These are phyloP conservation scores for Thalassiosira hispida DNA, from an alignment of 352 stramenopile species.

Conservation along the genomic window DNA sequence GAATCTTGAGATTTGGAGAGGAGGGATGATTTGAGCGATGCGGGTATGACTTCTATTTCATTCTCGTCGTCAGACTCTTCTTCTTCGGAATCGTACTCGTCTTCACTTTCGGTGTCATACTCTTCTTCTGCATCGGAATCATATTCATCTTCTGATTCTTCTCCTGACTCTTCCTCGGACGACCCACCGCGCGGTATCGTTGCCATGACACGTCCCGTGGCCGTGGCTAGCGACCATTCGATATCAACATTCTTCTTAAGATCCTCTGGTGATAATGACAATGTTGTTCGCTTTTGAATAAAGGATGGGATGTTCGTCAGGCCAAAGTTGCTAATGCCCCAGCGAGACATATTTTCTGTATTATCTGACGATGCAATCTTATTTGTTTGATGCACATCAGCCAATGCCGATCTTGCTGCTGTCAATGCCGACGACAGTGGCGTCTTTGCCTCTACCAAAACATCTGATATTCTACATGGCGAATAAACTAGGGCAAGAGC, in stretches of 20 bases:
- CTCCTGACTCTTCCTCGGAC: constrained; percentile 19
- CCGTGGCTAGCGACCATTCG: constrained; percentile 20
- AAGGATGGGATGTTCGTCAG: too few species aligned
- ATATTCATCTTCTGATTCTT: constrained; percentile 32
- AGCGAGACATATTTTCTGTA: too few species aligned
- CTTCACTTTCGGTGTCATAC: constrained; percentile 31
- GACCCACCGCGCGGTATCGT: constrained; percentile 15
- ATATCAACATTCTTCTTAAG: background rate
- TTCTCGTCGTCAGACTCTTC: constrained; percentile 7
- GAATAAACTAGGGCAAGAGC: too few species aligned
- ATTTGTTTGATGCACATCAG: too few species aligned
- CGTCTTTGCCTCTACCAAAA: too few species aligned
- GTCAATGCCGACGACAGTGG: too few species aligned
- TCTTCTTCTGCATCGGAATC: constrained; percentile 28
- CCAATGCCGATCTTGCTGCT: too few species aligned
- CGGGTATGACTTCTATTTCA: background rate
- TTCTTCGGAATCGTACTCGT: constrained; percentile 10
- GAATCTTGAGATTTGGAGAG: constrained; percentile 19
- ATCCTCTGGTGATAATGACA: too few species aligned
- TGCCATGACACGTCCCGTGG: constrained; percentile 3
- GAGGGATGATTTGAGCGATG: constrained; percentile 29
- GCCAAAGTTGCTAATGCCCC: too few species aligned
- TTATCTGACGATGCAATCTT: too few species aligned
- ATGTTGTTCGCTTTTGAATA: too few species aligned
- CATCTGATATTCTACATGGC: too few species aligned